Evolutionary conservation across 2,329 filamentous ascomycete genomes (phyloP), one percentile per base, ranked within the genome.

Genomic region (Colletotrichum australisinense): DNA sequence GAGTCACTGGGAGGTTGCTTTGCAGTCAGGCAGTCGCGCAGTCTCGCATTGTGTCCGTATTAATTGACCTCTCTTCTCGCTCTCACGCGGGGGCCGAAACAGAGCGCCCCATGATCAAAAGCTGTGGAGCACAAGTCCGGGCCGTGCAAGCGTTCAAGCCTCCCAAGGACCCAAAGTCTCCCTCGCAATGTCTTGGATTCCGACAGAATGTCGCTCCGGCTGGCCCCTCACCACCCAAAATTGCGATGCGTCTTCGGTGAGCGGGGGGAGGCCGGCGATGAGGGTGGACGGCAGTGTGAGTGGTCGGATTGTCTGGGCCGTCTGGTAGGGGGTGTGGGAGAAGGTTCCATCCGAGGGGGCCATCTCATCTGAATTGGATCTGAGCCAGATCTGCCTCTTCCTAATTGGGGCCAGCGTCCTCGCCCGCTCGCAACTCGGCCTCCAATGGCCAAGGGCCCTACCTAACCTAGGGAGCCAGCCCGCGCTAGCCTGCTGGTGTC

Each of bases 291-390:
- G 19, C 19, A 49, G 42, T 22, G 42, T 49, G 42, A 49, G 19
- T 49, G 42, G 42, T 22, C 19, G 42, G 19, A 49, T n/a, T 19
- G 2, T 19, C 38, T 16, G 16, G 38, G 38, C 38, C 16, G 7
- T 49, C 8, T n/a, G 42, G 42, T 49, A 49, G 42, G 42, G 5
- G 26, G 59, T 28, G 35, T 49, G 24, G 59, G 24, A 46, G 28
- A 24, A 32, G 57, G 9, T 30, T 62, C 30, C 57, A 63, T 68
- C 12, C 8, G 26, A 67, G 24, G 42, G 56, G 56, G 14, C 65
- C 42, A 68, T 67, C 56, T 26, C 65, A 53, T 63, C 66, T 63
- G 32, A 30, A 68, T 65, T 63, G 63, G 66, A 32, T 28, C 58
- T 59, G 58, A 63, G 63, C 58, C 59, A 32, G 49, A 55, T 55